Evolutionary conservation across 2,329 filamentous ascomycete species (phyloP).

Genomic region (Hymenoscyphus infarciens): DNA sequence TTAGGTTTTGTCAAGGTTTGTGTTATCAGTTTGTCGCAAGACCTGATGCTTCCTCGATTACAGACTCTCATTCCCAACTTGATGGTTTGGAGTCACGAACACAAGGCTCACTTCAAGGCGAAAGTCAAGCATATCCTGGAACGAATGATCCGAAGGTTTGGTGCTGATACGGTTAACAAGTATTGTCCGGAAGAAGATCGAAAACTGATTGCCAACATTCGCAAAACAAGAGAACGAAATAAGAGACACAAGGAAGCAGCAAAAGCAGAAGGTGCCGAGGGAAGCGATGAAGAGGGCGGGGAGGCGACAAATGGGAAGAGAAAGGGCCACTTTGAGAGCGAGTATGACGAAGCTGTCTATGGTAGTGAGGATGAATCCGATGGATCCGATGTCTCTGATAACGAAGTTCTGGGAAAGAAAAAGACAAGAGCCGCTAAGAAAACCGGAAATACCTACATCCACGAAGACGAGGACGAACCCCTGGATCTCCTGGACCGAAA

Average conservation of each 20-base stretch:
- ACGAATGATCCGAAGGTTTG: conserved; percentile 87
- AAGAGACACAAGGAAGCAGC: conserved; percentile 82
- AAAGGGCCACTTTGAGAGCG: conserved; percentile 75
- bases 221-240: conserved; percentile 86
- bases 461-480: conserved; percentile 92
- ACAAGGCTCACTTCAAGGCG: conserved; percentile 93
- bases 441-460: conserved; percentile 74
- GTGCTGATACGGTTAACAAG: conserved; percentile 73
- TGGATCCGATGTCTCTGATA: conserved; percentile 60
- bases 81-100: conserved; percentile 95
- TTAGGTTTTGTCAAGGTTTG: conserved; percentile 97
- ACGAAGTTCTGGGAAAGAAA: conserved; percentile 47
- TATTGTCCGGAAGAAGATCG: conserved; percentile 81
- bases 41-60: conserved; percentile 75
- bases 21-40: conserved; percentile 76
- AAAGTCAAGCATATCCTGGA: conserved; percentile 99
- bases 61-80: conserved; percentile 79
- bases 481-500: conserved; percentile 88
- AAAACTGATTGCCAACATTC: conserved; percentile 90
- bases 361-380: conserved; percentile 50
- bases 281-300: conserved; percentile 51
- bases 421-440: conserved; percentile 49
- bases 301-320: conserved; percentile 44
- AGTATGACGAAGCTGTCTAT: conserved; percentile 95
- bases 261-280: conserved; percentile 53